A percentile compares a stretch with the other conserved stretches of the same genome.
Conservation (phyloP, 2,329 filamentous ascomycete genomes). For the Neonectria coccinea region DNA sequence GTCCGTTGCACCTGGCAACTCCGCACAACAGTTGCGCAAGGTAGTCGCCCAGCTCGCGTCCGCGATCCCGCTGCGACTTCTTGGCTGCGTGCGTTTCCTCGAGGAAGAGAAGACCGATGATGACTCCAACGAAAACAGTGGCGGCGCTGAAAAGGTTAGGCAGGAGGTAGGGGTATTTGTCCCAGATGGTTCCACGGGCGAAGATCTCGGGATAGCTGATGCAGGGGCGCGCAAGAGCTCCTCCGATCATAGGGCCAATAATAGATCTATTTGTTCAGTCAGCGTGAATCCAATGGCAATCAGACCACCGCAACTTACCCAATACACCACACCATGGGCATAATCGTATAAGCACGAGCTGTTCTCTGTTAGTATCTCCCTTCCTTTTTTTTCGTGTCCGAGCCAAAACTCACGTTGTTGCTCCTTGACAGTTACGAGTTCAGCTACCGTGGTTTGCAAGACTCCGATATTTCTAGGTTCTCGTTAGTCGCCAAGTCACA, state of each 20-base stretch:
- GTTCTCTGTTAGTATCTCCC: conserved; percentile 42
- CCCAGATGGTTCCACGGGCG: conserved; percentile 79
- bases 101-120: conserved; percentile 85
- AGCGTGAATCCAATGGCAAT: conserved; percentile 31
- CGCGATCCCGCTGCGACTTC: conserved; percentile 80
- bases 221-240: conserved; percentile 88
- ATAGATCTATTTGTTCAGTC: conserved; percentile 74
- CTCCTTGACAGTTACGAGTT: conserved; percentile 91
- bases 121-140: conserved; percentile 80
- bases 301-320: conserved; percentile 66
- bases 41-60: conserved; percentile 80
- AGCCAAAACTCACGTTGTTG: conserved; percentile 78
- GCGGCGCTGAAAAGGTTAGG: conserved; percentile 90
- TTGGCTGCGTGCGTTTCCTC: conserved; percentile 93
- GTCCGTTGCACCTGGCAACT: conserved; percentile 49
- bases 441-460: conserved; percentile 92
- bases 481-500: conserved; percentile 27
- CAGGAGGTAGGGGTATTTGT: conserved; percentile 87
- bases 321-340: conserved; percentile 98
- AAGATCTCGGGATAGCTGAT: conserved; percentile 84
- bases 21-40: conserved; percentile 63
- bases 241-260: conserved; percentile 90
- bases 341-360: conserved; percentile 95
- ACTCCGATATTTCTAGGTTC: conserved; percentile 86
- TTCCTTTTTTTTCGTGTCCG: neutral